Evolutionary conservation across 2,329 filamentous ascomycete genomes (phyloP).

Genomic region (Hypoxylon sp.): DNA sequence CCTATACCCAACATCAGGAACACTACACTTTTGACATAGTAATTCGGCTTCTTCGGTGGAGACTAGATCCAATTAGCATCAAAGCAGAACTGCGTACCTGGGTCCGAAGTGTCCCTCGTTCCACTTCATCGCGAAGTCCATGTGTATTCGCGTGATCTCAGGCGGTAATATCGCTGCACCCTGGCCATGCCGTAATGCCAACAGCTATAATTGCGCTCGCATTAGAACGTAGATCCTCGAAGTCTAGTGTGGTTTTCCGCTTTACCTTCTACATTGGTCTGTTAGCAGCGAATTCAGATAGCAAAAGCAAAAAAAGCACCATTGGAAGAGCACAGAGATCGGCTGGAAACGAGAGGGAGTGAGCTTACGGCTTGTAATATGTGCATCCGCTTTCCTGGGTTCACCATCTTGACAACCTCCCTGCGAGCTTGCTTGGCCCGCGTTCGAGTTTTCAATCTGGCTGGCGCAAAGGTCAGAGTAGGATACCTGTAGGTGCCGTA

Average conservation of each 20-base stretch:
- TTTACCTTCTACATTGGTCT: conserved; percentile 49
- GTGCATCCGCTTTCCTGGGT: conserved; percentile 54
- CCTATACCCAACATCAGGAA: conserved; percentile 61
- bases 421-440: conserved; percentile 46
- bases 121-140: conserved; percentile 75
- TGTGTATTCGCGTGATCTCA: conserved; percentile 79
- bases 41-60: not conserved
- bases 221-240: conserved; percentile 16
- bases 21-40: not conserved
- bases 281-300: conserved; percentile 42
- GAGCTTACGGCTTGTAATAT: conserved; percentile 50
- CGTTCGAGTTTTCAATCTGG: conserved; percentile 33
- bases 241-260: conserved; percentile 2
- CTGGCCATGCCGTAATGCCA: conserved; percentile 76
- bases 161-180: conserved; percentile 85
- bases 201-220: conserved; percentile 46
- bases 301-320: no score
- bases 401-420: conserved; percentile 52
- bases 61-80: not conserved
- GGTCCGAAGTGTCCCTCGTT: conserved; percentile 78
- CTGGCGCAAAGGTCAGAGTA: conserved; percentile 27
- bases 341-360: not conserved
- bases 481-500: no score
- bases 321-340: no score
- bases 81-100: conserved; percentile 63